These are phyloP conservation scores for Angomonas ambiguus DNA, from an alignment of 208 protist species.

Conservation along the genomic window DNA sequence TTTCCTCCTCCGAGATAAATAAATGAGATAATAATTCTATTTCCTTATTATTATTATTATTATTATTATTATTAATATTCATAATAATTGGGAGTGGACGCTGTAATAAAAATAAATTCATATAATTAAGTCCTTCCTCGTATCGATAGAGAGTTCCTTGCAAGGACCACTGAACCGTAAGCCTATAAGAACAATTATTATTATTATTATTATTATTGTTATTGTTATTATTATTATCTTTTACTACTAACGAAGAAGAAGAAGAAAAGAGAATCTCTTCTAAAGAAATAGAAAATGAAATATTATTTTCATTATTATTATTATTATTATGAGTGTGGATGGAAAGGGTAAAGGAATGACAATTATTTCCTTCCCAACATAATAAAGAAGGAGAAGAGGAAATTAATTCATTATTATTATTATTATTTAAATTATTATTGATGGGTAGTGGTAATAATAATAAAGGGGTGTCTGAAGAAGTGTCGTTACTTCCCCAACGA, in stretches of 20 bases:
- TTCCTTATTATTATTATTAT: background rate
- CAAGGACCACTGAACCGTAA: background rate
- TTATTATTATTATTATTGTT: background rate
- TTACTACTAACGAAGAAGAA: no score
- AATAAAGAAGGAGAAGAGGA: no score
- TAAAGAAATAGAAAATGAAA: background rate
- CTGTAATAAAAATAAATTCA: no score
- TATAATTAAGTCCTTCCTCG: no score
- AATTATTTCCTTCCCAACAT: no score
- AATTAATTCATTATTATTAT: background rate
- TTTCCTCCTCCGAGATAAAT: background rate
- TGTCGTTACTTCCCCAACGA: background rate
- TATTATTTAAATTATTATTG: slow-evolving; percentile 1
- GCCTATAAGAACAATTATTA: background rate
- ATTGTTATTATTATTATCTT: background rate
- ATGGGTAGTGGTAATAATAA: background rate
- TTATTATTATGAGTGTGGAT: no score
- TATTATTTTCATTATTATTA: slow-evolving; percentile 1
- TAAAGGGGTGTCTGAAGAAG: background rate
- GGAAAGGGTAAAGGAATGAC: no score
- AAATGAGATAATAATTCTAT: background rate
- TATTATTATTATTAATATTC: slow-evolving; percentile 1
- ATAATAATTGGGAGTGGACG: no score
- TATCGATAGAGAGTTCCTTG: no score
- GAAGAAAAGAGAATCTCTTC: background rate